Evolutionary conservation across 768 basidiomycete species (phyloP), one percentile per base, ranked within the genome.

Genomic region (Calocybe cyanea): DNA sequence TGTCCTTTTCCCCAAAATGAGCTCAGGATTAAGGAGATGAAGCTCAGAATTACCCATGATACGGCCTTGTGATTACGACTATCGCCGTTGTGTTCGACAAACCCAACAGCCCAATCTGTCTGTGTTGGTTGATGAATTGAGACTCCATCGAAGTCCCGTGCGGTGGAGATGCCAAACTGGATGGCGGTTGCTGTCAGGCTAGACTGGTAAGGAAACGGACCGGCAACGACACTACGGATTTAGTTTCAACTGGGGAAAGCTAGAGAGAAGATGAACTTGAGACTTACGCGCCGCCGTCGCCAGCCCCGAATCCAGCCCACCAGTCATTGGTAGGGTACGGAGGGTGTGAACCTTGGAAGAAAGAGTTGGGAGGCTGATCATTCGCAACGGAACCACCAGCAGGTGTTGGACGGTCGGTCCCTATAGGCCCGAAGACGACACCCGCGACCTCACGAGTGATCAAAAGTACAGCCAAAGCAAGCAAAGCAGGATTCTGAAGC

Each of bases 281-380:
- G 20, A 52, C 60, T 49, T 46, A 59, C 60, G 49, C 50, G 52
- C 51, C 54, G 19, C 51, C 60, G 15, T 53, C 56, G 17, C 53
- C 55, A 6, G 63, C 62, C 19, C 57, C 62, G 49, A 57, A 67
- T 19, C 61, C 65, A 8, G 61, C 57, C 65, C 65, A 67, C 65
- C 65, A 67, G 42, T 61, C 61, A 25, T 64, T 64, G 13, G 65
- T 67, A 14, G 65, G 64, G 40, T 57, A 67, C 1, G 65, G 64
- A 18, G 64, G 63, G 32, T 57, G 52, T 49, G 57, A 62, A 21
- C 59, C 64, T 43, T 62, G 62, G 50, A 65, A 67, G 50, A 67
- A 65, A 1, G 64, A 59, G 35, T 54, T 62, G 8, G 65, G 64
- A 17, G 65, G 62, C 36, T 51, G 51, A 24, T 55, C 53, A 43